Conservation (phyloP, 192 early-diverging fungal species). For the Coemansia sp. region DNA sequence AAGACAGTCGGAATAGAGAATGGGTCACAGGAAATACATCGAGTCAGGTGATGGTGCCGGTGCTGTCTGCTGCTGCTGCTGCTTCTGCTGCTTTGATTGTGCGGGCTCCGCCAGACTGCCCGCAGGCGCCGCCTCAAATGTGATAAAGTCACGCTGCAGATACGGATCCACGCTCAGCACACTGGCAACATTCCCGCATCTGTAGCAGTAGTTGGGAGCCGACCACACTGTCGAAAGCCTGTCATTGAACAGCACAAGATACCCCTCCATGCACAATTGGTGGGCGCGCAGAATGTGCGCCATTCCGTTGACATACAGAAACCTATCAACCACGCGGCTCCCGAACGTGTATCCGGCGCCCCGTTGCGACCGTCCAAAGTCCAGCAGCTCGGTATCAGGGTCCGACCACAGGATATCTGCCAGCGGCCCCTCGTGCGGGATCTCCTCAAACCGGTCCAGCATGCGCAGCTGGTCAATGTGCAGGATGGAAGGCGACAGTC, state of each 20-base stretch:
- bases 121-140: constrained; percentile 45
- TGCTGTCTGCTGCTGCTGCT: not conserved
- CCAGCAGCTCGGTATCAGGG: constrained; percentile 25
- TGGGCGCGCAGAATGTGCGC: constrained; percentile 92
- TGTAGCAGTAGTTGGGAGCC: constrained; percentile 97
- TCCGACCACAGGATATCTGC: constrained; percentile 54
- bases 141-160: constrained; percentile 46
- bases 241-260: constrained; percentile 68
- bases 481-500: constrained; percentile 54
- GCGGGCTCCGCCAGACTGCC: not conserved
- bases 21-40: constrained; percentile 37
- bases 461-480: constrained; percentile 37
- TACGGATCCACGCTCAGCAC: constrained; percentile 78
- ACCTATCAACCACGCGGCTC: constrained; percentile 91
- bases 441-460: constrained; percentile 43
- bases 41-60: constrained; percentile 28
- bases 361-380: constrained; percentile 53
- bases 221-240: constrained; percentile 96
- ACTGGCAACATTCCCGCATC: constrained; percentile 95
- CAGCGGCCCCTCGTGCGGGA: constrained; percentile 49
- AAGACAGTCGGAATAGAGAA: not conserved
- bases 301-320: constrained; percentile 91
- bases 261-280: constrained; percentile 98
- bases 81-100: constrained; percentile 4
- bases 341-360: constrained; percentile 99